Conservation (phyloP, 495 filamentous ascomycete species). For the Penicillium salamii region DNA sequence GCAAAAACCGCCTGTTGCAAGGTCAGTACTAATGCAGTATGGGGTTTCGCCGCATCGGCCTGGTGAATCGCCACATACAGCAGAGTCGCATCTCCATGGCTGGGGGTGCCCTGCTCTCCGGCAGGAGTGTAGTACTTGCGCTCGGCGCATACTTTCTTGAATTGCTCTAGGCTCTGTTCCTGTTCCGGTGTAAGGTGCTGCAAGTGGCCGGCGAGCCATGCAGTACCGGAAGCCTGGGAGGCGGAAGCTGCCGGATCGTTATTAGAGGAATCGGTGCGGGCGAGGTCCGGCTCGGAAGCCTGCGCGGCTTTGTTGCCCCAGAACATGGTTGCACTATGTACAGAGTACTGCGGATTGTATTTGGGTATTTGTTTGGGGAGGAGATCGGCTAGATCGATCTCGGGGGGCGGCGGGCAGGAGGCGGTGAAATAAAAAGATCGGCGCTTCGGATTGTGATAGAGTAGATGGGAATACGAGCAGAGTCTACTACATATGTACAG, state of each 20-base stretch:
- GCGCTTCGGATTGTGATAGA: not conserved
- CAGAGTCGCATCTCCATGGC: slow-evolving; percentile 78
- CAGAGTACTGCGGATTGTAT: not conserved
- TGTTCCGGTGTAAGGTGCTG: slow-evolving; percentile 70
- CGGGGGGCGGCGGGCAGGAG: slow-evolving; percentile 1
- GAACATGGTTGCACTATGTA: slow-evolving; percentile 24
- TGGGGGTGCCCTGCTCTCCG: slow-evolving; percentile 38
- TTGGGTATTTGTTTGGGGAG: not conserved
- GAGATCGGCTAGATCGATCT: not conserved
- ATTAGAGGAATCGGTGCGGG: slow-evolving; percentile 29
- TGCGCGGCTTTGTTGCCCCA: slow-evolving; percentile 38
- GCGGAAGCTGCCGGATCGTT: slow-evolving; percentile 43
- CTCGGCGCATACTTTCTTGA: slow-evolving; percentile 64
- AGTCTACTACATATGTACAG: too few species aligned
- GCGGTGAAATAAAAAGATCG: slow-evolving; percentile 7
- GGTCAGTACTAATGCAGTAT: slow-evolving; percentile 1
- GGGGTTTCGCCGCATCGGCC: not conserved
- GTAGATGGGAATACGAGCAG: too few species aligned
- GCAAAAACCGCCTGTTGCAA: slow-evolving; percentile 67
- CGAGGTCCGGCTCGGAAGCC: slow-evolving; percentile 24
- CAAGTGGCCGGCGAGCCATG: slow-evolving; percentile 61
- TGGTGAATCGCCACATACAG: slow-evolving; percentile 53
- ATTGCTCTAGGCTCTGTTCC: slow-evolving; percentile 59
- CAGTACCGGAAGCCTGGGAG: slow-evolving; percentile 39
- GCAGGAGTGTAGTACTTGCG: slow-evolving; percentile 63